A percentile compares a stretch with the other conserved stretches of the same genome.
phyloP scores from a whole-genome alignment of 1,284 basidiomycete genomes.

The Ustilago sp. region DNA sequence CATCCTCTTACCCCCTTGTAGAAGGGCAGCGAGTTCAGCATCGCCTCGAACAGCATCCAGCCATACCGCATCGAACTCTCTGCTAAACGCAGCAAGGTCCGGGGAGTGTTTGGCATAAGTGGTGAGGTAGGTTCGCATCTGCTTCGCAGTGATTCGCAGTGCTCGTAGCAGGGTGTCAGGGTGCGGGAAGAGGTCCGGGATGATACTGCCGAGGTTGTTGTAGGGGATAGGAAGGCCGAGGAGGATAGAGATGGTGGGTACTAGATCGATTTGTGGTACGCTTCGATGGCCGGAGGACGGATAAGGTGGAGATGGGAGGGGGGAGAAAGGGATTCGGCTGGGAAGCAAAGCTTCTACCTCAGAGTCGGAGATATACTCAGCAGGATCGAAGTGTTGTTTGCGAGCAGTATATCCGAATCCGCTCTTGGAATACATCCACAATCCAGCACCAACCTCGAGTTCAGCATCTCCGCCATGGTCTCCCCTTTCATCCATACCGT shows the following conservation, averaged over 20 bases:
- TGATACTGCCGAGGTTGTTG: constrained; percentile 90
- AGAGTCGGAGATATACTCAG: constrained; percentile 23
- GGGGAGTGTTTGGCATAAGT: constrained; percentile 77
- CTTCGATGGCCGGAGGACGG: constrained; percentile 73
- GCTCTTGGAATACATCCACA: constrained; percentile 82
- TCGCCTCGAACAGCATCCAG: constrained; percentile 50
- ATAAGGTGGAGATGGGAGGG: constrained; percentile 56
- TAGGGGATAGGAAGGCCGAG: constrained; percentile 93
- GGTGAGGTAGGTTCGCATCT: constrained; percentile 82
- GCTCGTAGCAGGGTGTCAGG: constrained; percentile 74
- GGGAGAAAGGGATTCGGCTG: constrained; percentile 48
- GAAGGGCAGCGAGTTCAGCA: constrained; percentile 32
- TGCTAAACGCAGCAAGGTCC: constrained; percentile 73
- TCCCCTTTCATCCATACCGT: constrained; percentile 94
- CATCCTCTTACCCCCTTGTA: background rate
- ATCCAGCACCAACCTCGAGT: constrained; percentile 84
- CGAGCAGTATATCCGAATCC: constrained; percentile 23
- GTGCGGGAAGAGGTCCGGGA: constrained; percentile 84
- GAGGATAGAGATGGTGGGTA: constrained; percentile 89
- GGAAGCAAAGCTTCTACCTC: constrained; percentile 20
- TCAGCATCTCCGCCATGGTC: constrained; percentile 94
- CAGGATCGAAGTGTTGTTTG: constrained; percentile 8
- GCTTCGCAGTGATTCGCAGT: constrained; percentile 79
- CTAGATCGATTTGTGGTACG: constrained; percentile 92
- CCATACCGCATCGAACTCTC: constrained; percentile 62